phyloP scores from a whole-genome alignment of 805 yeast species.

The Metschnikowia colocasiae region DNA sequence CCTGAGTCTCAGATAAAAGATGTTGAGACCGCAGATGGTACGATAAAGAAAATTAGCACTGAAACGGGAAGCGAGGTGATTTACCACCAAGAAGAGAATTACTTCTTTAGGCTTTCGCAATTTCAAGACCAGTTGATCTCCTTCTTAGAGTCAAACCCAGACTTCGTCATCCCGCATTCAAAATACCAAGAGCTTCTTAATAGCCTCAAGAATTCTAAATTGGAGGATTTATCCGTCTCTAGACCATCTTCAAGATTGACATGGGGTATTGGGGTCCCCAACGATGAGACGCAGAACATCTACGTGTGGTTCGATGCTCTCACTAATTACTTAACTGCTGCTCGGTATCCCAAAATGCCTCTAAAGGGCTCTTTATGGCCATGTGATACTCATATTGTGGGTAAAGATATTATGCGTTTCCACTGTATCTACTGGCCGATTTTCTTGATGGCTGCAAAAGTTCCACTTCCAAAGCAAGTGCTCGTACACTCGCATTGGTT shows the following conservation, averaged over 20 bases:
- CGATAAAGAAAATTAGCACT: slow-evolving; percentile 41
- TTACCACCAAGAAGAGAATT: slow-evolving; percentile 76
- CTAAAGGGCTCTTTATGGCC: slow-evolving; percentile 46
- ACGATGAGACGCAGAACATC: slow-evolving; percentile 69
- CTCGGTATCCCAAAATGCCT: slow-evolving; percentile 43
- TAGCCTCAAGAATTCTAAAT: slow-evolving; percentile 47
- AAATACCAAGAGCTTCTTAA: slow-evolving; percentile 52
- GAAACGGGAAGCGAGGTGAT: slow-evolving; percentile 78
- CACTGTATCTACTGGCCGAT: slow-evolving; percentile 96
- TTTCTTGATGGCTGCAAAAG: slow-evolving; percentile 76
- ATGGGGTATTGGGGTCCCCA: slow-evolving; percentile 93
- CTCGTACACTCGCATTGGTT: slow-evolving; percentile 96
- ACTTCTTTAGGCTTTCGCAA: slow-evolving; percentile 72
- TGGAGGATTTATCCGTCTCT: slow-evolving; percentile 79
- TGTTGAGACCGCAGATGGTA: slow-evolving; percentile 21
- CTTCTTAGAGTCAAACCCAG: slow-evolving; percentile 45
- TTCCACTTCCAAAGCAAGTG: slow-evolving; percentile 66
- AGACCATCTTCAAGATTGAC: slow-evolving; percentile 71
- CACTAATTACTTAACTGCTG: slow-evolving; percentile 73
- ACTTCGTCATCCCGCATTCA: slow-evolving; percentile 63
- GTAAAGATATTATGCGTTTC: slow-evolving; percentile 86
- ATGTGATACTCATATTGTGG: slow-evolving; percentile 71
- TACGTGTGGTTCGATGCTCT: slow-evolving; percentile 98
- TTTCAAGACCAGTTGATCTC: slow-evolving; percentile 54
- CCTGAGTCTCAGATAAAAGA: slow-evolving; percentile 71